Conservation (phyloP, 2,329 filamentous ascomycete genomes). For the Fusarium sp. region DNA sequence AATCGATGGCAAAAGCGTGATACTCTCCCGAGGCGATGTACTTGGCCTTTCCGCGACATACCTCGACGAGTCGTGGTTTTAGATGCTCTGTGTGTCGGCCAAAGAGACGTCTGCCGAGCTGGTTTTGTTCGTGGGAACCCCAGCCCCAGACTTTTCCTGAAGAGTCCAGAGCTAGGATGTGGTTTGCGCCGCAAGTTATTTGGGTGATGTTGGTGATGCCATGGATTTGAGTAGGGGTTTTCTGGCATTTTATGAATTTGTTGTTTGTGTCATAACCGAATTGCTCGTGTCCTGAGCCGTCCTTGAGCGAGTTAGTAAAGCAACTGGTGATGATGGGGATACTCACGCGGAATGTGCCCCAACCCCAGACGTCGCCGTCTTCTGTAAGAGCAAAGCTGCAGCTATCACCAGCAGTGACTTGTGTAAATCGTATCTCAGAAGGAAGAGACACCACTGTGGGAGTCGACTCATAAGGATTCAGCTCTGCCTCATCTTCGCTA, state of each 20-base stretch:
- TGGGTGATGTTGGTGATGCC: slow-evolving; percentile 69
- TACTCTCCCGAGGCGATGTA: slow-evolving; percentile 75
- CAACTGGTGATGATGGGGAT: neutral
- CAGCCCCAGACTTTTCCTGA: slow-evolving; percentile 55
- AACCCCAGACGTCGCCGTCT: slow-evolving; percentile 77
- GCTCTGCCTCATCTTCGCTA: slow-evolving; percentile 57
- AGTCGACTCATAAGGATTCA: slow-evolving; percentile 76
- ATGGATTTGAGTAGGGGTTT: slow-evolving; percentile 60
- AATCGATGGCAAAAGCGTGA: slow-evolving; percentile 80
- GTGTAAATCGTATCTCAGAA: slow-evolving; percentile 62
- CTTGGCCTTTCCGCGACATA: slow-evolving; percentile 60
- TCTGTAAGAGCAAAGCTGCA: slow-evolving; percentile 77
- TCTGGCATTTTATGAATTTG: slow-evolving; percentile 57
- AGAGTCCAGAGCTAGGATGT: slow-evolving; percentile 71
- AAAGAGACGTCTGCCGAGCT: slow-evolving; percentile 62
- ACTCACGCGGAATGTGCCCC: slow-evolving; percentile 78
- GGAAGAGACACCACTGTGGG: slow-evolving; percentile 70
- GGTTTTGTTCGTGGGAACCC: slow-evolving; percentile 55
- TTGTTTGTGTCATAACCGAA: slow-evolving; percentile 60
- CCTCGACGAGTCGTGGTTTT: slow-evolving; percentile 2
- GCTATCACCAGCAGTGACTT: slow-evolving; percentile 75
- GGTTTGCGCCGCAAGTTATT: slow-evolving; percentile 73
- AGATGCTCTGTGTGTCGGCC: slow-evolving; percentile 54
- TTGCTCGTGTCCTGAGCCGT: slow-evolving; percentile 56
- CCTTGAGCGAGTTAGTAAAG: slow-evolving; percentile 14